Evolutionary conservation across 768 basidiomycete genomes (phyloP), one percentile per base, ranked within the genome.

Genomic region (Pleurotus tuber-regium): DNA sequence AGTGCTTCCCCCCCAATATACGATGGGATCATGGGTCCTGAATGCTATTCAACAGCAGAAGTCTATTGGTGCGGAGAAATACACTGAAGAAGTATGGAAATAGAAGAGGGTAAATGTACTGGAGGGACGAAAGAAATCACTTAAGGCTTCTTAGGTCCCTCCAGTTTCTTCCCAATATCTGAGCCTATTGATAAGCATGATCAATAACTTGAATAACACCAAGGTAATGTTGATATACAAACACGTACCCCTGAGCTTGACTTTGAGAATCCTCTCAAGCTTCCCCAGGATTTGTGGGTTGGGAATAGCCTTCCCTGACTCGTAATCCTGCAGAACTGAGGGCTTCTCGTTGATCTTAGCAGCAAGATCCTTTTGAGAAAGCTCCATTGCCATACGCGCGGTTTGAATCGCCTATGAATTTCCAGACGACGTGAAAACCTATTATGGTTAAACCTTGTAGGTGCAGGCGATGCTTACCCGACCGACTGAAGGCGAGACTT

Each of bases 301-400:
- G 25, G 94, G 94, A 31, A 92, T 80, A 26, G 93, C 94, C 68
- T 82, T 87, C 51, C 91, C 86, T 3, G 87, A 78, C 68, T 97
- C 94, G 66, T 96, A 92, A 60, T 94, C 93, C 66, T 92, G 88
- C 29, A 92, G 71, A 44, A 93, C 75, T 42, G 87, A 87, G 25
- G 88, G 90, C 68, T 94, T 95, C 73, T 94, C 92, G 66, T 97
- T 98, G 62, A 94, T 83, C 75, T 91, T 92, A 64, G 87, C 85
- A 9, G 94, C 95, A 31, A 96, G 72, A 43, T 96, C 93, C 70
- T 95, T 96, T 70, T 98, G 95, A 8, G 92, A 86, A 46, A 94
- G 63, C 59, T 86, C 78, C 66, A 85, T 78, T 21, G 86, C 92
- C 72, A 78, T 72, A 51, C 95, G 88, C 36, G 84, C 90, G 12